Conservation (phyloP, 306 rosid species). For the Sechiopsis laciniata region DNA sequence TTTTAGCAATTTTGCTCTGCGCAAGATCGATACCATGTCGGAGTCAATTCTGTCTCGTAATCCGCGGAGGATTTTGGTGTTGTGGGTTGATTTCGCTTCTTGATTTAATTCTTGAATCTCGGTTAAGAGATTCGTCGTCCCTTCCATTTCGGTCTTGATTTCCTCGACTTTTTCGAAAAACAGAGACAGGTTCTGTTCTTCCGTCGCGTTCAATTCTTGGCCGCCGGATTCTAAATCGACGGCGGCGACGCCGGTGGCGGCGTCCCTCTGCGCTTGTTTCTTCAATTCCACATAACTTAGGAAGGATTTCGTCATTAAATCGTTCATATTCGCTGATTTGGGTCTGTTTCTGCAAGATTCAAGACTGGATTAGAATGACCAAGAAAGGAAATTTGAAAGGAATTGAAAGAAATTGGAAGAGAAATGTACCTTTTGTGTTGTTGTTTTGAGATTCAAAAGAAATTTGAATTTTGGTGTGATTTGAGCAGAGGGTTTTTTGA, state of each 20-base stretch:
- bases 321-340: conserved; percentile 61
- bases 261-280: conserved; percentile 62
- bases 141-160: conserved; percentile 73
- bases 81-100: conserved; percentile 74
- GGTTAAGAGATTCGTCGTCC: conserved; percentile 80
- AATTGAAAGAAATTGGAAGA: neutral
- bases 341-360: neutral
- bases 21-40: conserved; percentile 64
- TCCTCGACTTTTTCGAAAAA: conserved; percentile 60
- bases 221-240: conserved; percentile 62
- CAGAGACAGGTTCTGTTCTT: conserved; percentile 65
- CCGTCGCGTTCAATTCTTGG: conserved; percentile 41
- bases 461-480: neutral
- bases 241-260: neutral
- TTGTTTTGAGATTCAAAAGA: neutral
- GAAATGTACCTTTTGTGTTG: neutral
- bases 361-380: neutral
- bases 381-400: neutral
- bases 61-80: conserved; percentile 74
- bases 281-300: conserved; percentile 84
- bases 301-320: conserved; percentile 84
- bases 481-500: neutral
- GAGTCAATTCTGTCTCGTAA: conserved; percentile 75
- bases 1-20: conserved; percentile 58
- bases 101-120: conserved; percentile 69